These are phyloP conservation scores for Pleurotus cornucopiae DNA, from an alignment of 768 basidiomycete genomes.

Conservation along the genomic window DNA sequence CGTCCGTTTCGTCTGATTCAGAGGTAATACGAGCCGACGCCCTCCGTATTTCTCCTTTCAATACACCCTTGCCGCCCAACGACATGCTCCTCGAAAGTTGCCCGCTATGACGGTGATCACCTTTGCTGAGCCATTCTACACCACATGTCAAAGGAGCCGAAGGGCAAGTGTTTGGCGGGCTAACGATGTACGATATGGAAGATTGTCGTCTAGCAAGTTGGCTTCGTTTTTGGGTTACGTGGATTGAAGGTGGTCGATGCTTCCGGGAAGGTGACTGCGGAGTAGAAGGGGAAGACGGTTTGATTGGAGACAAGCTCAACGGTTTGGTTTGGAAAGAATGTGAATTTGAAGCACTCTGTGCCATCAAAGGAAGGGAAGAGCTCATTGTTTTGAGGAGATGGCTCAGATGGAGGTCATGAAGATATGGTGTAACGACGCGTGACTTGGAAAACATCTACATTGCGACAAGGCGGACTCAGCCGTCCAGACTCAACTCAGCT, in stretches of 20 bases:
- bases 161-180: background rate
- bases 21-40: background rate
- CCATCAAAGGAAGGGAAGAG: background rate
- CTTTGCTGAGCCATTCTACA: background rate
- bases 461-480: no score
- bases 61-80: background rate
- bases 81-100: conserved; percentile 1
- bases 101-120: background rate
- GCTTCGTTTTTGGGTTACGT: background rate
- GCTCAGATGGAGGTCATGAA: no score
- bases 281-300: background rate
- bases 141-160: background rate
- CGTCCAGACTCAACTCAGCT: no score
- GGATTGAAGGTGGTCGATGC: conserved; percentile 4
- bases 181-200: conserved; percentile 7
- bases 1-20: background rate
- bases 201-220: background rate
- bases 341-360: background rate
- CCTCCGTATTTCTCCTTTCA: background rate
- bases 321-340: conserved; percentile 1
- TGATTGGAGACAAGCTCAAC: background rate
- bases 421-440: background rate
- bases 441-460: no score
- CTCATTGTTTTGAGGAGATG: background rate
- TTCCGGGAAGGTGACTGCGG: background rate